A percentile compares a stretch with the other conserved stretches of the same genome.
Evolutionary conservation across 495 filamentous ascomycete species (phyloP).

Genomic region (Lasiosphaeria hispida): DNA sequence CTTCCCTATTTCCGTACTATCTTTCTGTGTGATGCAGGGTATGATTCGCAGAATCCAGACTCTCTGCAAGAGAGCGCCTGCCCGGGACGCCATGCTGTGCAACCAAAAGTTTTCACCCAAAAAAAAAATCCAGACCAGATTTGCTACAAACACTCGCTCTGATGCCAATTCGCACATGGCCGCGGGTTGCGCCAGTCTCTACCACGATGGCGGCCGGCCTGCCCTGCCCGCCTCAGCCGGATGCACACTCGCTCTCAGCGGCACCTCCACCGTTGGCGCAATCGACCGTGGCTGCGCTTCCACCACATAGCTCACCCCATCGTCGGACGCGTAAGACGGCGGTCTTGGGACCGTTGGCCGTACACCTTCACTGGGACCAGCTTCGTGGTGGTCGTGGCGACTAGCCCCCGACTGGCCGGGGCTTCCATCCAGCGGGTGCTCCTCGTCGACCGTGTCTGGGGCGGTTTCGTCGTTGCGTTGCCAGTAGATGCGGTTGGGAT

Average conservation of each 20-base stretch:
- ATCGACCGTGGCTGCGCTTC: constrained; percentile 57
- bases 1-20: not conserved
- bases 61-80: not conserved
- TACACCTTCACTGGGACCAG: constrained; percentile 15
- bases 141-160: not conserved
- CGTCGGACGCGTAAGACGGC: constrained; percentile 69
- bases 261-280: constrained; percentile 40
- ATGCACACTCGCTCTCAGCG: constrained; percentile 38
- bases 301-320: constrained; percentile 67
- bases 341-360: constrained; percentile 45
- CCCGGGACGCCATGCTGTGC: constrained; percentile 11
- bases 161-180: not conserved
- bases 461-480: constrained; percentile 51
- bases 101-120: constrained; percentile 5
- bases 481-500: constrained; percentile 81
- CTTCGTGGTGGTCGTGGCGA: constrained; percentile 3
- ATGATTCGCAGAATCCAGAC: not conserved
- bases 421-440: constrained; percentile 1
- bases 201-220: constrained; percentile 24
- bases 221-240: constrained; percentile 40
- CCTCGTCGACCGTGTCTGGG: constrained; percentile 17
- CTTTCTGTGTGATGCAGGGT: not conserved
- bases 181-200: not conserved
- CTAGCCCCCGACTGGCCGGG: not conserved
- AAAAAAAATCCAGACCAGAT: not conserved